phyloP scores from a whole-genome alignment of 2,329 filamentous ascomycete genomes.

The Colletotrichum paranaense region DNA sequence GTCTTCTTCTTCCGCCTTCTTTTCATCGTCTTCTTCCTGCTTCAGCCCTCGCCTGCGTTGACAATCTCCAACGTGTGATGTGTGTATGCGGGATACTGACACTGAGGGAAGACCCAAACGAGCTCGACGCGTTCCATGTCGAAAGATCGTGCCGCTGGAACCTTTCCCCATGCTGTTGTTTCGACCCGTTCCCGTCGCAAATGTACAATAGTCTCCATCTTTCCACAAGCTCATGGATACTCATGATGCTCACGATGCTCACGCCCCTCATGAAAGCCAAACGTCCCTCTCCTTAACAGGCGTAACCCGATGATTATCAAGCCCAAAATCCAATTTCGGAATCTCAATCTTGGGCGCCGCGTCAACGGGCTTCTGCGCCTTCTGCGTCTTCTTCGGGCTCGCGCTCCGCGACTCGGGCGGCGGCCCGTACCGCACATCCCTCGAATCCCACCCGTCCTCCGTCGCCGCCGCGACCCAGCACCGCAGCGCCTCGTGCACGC shows the following conservation, averaged over 20 bases:
- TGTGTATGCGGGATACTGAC: neutral
- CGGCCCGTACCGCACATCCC: constrained; percentile 82
- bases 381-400: constrained; percentile 60
- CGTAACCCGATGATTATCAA: constrained; percentile 41
- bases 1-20: neutral
- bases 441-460: constrained; percentile 89
- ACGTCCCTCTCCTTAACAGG: constrained; percentile 44
- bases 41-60: neutral
- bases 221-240: neutral
- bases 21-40: neutral
- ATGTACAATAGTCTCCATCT: constrained; percentile 15
- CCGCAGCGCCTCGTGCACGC: constrained; percentile 87
- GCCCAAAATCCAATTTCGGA: constrained; percentile 64
- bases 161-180: constrained; percentile 13
- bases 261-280: constrained; percentile 18
- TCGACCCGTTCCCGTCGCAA: constrained; percentile 1
- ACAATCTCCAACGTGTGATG: neutral
- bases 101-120: neutral
- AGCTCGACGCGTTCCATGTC: neutral
- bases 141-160: too few species aligned
- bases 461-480: constrained; percentile 90
- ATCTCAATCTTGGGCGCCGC: constrained; percentile 72
- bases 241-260: too few species aligned
- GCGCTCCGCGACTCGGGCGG: constrained; percentile 50
- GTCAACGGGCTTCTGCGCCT: constrained; percentile 61